Evolutionary conservation across 2,329 filamentous ascomycete species (phyloP).

Genomic region (Daldinia sp.): DNA sequence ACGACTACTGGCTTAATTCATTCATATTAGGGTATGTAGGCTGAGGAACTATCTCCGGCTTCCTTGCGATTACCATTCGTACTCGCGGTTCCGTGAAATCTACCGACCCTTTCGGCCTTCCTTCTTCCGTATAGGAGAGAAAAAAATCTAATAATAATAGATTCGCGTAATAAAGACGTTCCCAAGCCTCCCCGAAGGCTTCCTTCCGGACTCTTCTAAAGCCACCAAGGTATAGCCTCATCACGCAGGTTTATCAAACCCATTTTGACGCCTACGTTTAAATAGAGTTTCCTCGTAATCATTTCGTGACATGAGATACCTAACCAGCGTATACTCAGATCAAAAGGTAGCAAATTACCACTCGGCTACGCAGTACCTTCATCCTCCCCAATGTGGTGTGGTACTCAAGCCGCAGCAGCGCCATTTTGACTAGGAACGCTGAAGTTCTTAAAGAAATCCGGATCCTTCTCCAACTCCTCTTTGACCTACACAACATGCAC

Average conservation of each 20-base stretch:
- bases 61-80: slow-evolving; percentile 4
- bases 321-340: neutral
- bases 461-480: slow-evolving; percentile 88
- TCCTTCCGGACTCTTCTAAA: slow-evolving; percentile 1
- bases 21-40: slow-evolving; percentile 27
- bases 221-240: neutral
- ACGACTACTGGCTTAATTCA: slow-evolving; percentile 12
- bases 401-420: slow-evolving; percentile 52
- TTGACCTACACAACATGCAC: slow-evolving; percentile 73
- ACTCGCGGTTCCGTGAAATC: neutral
- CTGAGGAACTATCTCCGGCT: slow-evolving; percentile 17
- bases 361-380: neutral
- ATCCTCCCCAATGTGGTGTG: neutral
- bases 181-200: neutral
- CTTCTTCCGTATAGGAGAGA: slow-evolving; percentile 10
- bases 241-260: neutral
- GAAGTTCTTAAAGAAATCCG: slow-evolving; percentile 84
- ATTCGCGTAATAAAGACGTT: slow-evolving; percentile 19
- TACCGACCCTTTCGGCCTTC: neutral
- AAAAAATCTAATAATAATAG: slow-evolving; percentile 8
- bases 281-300: neutral
- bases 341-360: neutral
- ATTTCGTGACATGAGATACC: neutral
- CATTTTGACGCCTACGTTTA: neutral
- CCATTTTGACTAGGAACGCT: slow-evolving; percentile 62